These are phyloP conservation scores for Phytophthora nicotianae DNA, from an alignment of 352 stramenopile species.

Conservation along the genomic window DNA sequence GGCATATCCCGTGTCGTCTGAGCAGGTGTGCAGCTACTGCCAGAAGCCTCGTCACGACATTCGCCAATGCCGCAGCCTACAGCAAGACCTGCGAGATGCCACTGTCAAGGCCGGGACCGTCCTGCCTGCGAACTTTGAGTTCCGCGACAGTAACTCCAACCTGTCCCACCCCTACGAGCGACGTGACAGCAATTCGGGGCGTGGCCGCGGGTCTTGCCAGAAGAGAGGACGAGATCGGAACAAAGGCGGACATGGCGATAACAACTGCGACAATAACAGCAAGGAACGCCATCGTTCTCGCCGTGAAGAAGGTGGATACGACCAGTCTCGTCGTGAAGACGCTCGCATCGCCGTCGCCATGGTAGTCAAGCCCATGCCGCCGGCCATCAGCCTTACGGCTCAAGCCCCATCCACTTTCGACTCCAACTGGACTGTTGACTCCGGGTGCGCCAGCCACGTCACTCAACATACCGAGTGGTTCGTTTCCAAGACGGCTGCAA, in stretches of 20 bases:
- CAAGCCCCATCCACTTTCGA: not conserved
- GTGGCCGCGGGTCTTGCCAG: not conserved
- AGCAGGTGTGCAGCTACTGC: not conserved
- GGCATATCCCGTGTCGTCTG: no score
- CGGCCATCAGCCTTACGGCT: not conserved
- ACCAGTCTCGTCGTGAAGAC: not conserved
- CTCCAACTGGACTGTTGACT: not conserved
- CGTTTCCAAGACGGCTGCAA: not conserved
- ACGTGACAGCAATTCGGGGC: not conserved
- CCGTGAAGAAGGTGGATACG: no score
- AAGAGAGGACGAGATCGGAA: not conserved
- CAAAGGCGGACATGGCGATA: not conserved
- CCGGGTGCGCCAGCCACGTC: not conserved
- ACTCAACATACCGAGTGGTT: not conserved
- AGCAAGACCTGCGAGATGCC: no score
- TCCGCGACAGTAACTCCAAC: not conserved
- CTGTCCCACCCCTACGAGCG: not conserved
- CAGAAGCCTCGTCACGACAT: no score
- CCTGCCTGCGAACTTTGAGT: not conserved
- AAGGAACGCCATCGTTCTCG: not conserved
- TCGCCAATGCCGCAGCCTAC: no score
- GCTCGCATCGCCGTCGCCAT: no score
- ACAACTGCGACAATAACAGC: not conserved
- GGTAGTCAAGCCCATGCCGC: not conserved
- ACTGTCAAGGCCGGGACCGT: no score